Evolutionary conservation across 2,329 filamentous ascomycete species (phyloP).

Genomic region (Aspergillus clavatus): DNA sequence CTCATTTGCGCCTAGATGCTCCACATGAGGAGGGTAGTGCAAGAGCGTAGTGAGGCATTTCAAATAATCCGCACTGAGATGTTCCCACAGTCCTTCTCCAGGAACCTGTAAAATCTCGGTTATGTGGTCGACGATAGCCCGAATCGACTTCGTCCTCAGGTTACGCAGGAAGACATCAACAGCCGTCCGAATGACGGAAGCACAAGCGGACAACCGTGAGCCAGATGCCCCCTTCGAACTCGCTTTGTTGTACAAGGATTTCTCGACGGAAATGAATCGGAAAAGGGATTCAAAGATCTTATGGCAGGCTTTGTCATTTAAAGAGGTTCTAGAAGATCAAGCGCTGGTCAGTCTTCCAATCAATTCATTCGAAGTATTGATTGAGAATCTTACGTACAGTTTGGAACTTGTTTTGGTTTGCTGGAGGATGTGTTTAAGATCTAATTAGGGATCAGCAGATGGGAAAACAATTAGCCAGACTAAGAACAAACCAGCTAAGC

Average conservation of each 20-base stretch:
- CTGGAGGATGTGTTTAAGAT: constrained; percentile 53
- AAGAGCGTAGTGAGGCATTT: constrained; percentile 69
- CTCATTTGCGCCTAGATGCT: constrained; percentile 64
- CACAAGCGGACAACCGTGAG: constrained; percentile 62
- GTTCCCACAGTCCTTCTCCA: constrained; percentile 61
- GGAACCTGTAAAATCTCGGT: constrained; percentile 63
- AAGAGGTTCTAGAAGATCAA: constrained; percentile 31
- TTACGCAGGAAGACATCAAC: constrained; percentile 64
- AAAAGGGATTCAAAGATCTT: constrained; percentile 78
- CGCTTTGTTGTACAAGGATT: constrained; percentile 56
- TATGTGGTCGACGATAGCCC: constrained; percentile 75
- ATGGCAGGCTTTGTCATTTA: constrained; percentile 76
- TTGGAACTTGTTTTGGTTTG: constrained; percentile 45
- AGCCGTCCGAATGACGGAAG: constrained; percentile 65
- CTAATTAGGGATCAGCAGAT: constrained; percentile 26
- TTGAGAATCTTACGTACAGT: constrained; percentile 26
- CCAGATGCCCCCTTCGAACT: constrained; percentile 48
- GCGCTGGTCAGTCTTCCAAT: constrained; percentile 11
- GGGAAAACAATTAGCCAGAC: background rate
- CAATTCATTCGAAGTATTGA: background rate
- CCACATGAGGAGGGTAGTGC: constrained; percentile 69
- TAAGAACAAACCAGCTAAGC: constrained; percentile 43
- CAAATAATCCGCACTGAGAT: constrained; percentile 70
- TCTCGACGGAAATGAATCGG: constrained; percentile 64
- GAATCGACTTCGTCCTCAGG: constrained; percentile 71